phyloP scores from a whole-genome alignment of 345 rosid genomes.

The Brassica carinata region DNA sequence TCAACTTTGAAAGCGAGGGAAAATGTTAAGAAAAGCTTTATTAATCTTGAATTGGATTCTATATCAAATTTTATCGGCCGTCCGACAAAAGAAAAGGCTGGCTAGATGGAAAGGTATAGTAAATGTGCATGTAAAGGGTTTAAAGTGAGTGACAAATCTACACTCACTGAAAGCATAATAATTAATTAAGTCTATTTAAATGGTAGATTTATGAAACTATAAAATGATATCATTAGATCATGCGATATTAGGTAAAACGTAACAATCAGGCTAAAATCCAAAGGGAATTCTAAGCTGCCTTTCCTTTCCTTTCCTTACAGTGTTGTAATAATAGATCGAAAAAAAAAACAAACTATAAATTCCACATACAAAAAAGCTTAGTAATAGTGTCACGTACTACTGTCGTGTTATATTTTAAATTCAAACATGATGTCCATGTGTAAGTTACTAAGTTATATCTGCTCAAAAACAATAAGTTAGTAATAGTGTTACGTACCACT shows the following conservation, averaged over 20 bases:
- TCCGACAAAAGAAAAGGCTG: slow-evolving; percentile 18
- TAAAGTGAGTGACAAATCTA: background rate
- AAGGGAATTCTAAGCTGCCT: background rate
- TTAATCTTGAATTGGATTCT: slow-evolving; percentile 7
- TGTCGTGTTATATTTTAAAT: background rate
- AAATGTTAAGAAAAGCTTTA: background rate
- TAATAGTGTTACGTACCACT: background rate
- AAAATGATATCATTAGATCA: background rate
- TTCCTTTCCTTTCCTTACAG: background rate
- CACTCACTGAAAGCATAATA: slow-evolving; percentile 2
- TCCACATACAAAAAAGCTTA: too few species aligned
- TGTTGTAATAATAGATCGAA: background rate
- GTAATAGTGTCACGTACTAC: background rate
- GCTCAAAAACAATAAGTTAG: too few species aligned
- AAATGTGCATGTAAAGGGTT: background rate
- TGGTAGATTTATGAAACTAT: background rate
- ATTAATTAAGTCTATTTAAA: background rate
- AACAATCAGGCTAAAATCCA: background rate
- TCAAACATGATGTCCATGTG: background rate
- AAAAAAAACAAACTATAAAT: too few species aligned
- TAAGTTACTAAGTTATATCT: background rate
- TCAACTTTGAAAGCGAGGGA: background rate
- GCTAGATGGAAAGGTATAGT: background rate
- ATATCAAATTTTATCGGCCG: slow-evolving; percentile 1
- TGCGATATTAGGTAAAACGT: slow-evolving; percentile 11